Evolutionary conservation across 345 rosid species (phyloP).

Genomic region (Gossypium mustelinum): DNA sequence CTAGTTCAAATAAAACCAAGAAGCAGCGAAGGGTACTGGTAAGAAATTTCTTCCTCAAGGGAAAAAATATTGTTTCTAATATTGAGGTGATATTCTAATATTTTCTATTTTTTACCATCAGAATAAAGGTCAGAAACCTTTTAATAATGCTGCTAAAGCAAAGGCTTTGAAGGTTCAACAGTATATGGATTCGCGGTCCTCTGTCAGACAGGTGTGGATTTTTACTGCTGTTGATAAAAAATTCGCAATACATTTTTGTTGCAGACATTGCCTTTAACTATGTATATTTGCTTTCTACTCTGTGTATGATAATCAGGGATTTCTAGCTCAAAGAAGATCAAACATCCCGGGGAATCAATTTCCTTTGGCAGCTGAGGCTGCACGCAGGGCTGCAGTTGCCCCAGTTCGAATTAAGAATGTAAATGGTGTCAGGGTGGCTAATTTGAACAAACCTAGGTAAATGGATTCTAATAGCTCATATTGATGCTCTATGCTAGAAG

Average conservation of each 20-base stretch:
- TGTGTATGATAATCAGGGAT: conserved; percentile 47
- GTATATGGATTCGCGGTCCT: conserved; percentile 58
- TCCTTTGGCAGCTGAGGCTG: conserved; percentile 50
- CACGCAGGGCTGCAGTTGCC: conserved; percentile 48
- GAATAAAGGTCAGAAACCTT: conserved; percentile 52
- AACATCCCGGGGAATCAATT: conserved; percentile 59
- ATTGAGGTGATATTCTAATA: neutral
- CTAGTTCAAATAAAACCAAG: conserved; percentile 39
- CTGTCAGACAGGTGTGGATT: conserved; percentile 67
- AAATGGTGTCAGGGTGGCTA: conserved; percentile 35
- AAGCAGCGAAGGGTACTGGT: conserved; percentile 51
- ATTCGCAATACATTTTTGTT: neutral
- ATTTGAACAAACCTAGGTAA: conserved; percentile 61
- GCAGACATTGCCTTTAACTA: neutral
- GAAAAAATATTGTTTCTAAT: neutral
- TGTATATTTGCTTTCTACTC: neutral
- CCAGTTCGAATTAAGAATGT: conserved; percentile 48
- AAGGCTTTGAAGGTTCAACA: conserved; percentile 44
- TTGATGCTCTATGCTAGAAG: neutral
- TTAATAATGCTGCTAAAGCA: conserved; percentile 36
- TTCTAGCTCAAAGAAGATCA: conserved; percentile 72
- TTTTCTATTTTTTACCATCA: conserved; percentile 22
- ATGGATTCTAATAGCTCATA: neutral
- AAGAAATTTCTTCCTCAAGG: conserved; percentile 18
- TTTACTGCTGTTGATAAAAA: neutral